Base-by-base conservation (phyloP, 2,329 filamentous ascomycete species). In the Teratosphaeria pseudoeucalypti region DNA sequence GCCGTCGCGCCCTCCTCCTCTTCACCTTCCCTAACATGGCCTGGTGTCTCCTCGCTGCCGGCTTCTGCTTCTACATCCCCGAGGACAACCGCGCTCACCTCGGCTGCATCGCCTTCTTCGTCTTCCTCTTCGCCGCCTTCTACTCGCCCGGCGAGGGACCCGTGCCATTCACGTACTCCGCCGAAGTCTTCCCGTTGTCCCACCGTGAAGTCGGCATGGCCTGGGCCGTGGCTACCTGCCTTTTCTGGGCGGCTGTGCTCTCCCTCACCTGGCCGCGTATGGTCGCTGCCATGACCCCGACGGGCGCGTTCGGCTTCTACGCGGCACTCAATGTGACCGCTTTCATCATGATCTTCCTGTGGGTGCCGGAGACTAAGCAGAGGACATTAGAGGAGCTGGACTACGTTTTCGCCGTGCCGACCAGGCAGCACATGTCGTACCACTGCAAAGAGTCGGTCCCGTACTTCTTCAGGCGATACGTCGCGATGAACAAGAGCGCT, bases 181-280 rank as follows among this genome's bases (percentile, higher is more conserved):
- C 71, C 0, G 71, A 73, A 61, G 71, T 69, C 6, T 73, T 72
- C 55, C 70, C 70, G 0, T 63, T 72, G 1, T 66, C 62, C 2
- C 67, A 72, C 47, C 62, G 71, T 19, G 70, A 72, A 26, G 55
- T 60, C 43, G 58, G 77, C 23, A 63, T 69, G 64, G 63, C 76
- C 0, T 82, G 81, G 72, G 81, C 84, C 10, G 85, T 88, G 9
- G 83, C 85, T 1, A 87, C 84, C 0, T 86, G 84, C 62, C 76
- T 86, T 62, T 81, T 78, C 64, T 82, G 77, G 76, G 78, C 78
- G 2, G 73, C 77, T 3, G 75, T 81, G 1, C 71, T 82, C 11
- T 78, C 78, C 1, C 74, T 82, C 34, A 77, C 78, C 0, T 81
- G 79, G 66, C 79, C 79, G 1, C 74, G 75, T 12, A 78, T 79